Base-by-base conservation (phyloP, 2,329 filamentous ascomycete species). In the Alternaria infectoria region DNA sequence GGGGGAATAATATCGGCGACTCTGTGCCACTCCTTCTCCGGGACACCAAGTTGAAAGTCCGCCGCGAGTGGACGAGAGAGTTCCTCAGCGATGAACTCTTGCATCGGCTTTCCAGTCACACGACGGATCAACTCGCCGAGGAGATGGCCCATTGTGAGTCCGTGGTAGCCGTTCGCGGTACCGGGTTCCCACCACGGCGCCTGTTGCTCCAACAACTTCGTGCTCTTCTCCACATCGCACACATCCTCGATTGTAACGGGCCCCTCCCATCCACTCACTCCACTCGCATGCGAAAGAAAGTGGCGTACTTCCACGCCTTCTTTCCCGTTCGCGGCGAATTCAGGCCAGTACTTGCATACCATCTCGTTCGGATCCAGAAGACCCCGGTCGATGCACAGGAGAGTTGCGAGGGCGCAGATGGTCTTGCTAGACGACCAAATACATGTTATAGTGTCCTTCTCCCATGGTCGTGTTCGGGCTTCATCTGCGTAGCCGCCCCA, bases 61-160 rank as follows among this genome's bases (percentile, higher is more conserved):
- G 73, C 68, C 73, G 57, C 61, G 68, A 75, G 32, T 90, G 90
- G 79, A 84, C 89, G 25, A 90, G 88, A 79, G 87, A 89, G 70
- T 82, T 97, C 72, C 97, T 93, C 83, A 6, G 23, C 5, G 4
- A 71, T 59, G 21, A 69, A 69, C 5, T 66, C 43, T 2, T 43
- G 11, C 6, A 72, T 23, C 0, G 64, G 17, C 10, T 66, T 58
- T 1, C 61, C 56, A 1, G 65, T 66, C 2, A 68, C 57, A 25
- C 65, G 64, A 3, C 43, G 52, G 9, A 65, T 32, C 13, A 72
- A 59, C 7, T 46, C 65, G 43, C 46, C 54, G 15, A 71, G n/a
- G 5, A 72, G 67, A 23, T 67, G 62, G 25, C 68, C 67, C 60
- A 69, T 65, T 36, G 62, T 68, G 3, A 65, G 15, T 28, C 25